Evolutionary conservation across 371 early-diverging fungal species (phyloP), one percentile per base, ranked within the genome.

Genomic region (Mucor lusitanicus): DNA sequence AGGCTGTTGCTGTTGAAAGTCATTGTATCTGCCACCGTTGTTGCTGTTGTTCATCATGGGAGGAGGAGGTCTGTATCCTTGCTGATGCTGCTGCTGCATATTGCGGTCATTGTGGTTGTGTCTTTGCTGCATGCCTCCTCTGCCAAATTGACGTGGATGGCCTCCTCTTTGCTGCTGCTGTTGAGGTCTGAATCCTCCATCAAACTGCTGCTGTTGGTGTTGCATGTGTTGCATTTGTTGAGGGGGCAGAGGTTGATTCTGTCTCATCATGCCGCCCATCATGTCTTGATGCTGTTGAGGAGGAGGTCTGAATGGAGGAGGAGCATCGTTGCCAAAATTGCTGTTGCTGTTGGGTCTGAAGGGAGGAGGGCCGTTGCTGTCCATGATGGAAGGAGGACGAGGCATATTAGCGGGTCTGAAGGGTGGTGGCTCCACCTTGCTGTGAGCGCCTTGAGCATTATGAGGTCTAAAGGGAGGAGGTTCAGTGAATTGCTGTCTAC

Each of bases 381-480:
- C 35, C 35, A 35, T 48, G 9, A 55, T 63, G 17, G 54, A 53
- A 6, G 53, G 19, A 21, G 39, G 54, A 9, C 40, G 42, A 9
- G 33, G 66, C 40, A 61, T 68, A 59, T 64, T 77, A 40, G 58
- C 67, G 28, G 73, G 83, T 66, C 77, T 68, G 55, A 73, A 78
- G 27, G 74, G 80, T 35, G 77, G 82, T 37, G 76, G 81, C 63
- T 77, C 83, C 15, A 76, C 56, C 50, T 73, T 77, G 77, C 8
- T 68, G 68, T 59, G 80, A 12, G 56, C 6, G 1, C 28, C 27
- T 17, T 42, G 68, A 6, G 70, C 65, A 42, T 66, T 77, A 66
- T 78, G 74, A 63, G 77, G 85, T 57, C 81, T 69, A 64, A 85
- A 82, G 1, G 81, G 82, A 19, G 81, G 84, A 9, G 82, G 79